Evolutionary conservation across 31 red algal species (phyloP).

Genomic region (Asparagopsis taxiformis): DNA sequence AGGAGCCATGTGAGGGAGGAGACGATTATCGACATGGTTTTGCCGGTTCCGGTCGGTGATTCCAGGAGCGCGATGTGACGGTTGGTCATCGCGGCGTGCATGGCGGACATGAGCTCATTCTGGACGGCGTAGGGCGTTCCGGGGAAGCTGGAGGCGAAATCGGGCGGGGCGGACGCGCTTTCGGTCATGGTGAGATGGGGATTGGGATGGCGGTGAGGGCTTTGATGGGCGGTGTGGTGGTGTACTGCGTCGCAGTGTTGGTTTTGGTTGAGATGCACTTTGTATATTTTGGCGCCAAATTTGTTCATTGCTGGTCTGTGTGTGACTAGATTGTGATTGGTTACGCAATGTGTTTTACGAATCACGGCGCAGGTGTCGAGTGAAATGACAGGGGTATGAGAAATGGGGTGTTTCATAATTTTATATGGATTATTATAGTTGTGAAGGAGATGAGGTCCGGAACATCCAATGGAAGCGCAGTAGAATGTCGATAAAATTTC

Average conservation of each 20-base stretch:
- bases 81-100: conserved; percentile 43
- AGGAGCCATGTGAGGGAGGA: conserved; percentile 71
- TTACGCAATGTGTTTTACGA: too few species aligned
- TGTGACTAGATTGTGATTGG: too few species aligned
- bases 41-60: conserved; percentile 82
- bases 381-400: too few species aligned
- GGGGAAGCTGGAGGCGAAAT: conserved; percentile 28
- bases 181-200: neutral
- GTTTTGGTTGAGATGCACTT: too few species aligned
- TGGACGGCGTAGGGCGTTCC: conserved; percentile 56
- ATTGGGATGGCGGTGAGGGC: neutral
- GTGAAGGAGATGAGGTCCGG: too few species aligned
- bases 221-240: neutral
- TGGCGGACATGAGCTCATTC: conserved; percentile 51
- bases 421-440: too few species aligned
- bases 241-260: conserved; percentile 5
- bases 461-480: too few species aligned
- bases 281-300: too few species aligned
- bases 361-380: too few species aligned
- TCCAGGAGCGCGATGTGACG: conserved; percentile 73
- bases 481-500: too few species aligned
- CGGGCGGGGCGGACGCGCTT: neutral
- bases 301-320: too few species aligned
- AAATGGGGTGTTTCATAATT: too few species aligned
- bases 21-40: conserved; percentile 75